phyloP scores from a whole-genome alignment of 352 stramenopile genomes.

The Hyaloperonospora brassicae region DNA sequence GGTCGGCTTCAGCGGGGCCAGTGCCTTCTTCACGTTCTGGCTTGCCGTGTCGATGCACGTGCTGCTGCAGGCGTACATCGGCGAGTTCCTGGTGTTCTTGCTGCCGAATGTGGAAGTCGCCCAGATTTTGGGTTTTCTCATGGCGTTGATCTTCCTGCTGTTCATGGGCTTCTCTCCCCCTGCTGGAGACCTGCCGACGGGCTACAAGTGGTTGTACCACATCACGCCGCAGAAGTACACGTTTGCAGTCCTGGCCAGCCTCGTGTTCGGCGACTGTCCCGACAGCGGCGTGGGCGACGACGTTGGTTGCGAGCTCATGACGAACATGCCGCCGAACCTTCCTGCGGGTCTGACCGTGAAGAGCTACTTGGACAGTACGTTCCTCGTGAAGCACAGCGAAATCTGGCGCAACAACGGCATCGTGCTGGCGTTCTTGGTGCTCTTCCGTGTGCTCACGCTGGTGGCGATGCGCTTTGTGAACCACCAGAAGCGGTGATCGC shows the following conservation, averaged over 20 bases:
- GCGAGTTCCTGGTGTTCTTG: conserved; percentile 36
- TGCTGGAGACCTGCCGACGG: conserved; percentile 34
- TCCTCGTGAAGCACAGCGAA: conserved; percentile 18
- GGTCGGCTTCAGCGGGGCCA: no score
- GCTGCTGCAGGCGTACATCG: conserved; percentile 45
- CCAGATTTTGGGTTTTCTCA: conserved; percentile 29
- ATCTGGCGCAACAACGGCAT: conserved; percentile 11
- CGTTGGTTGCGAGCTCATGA: conserved; percentile 22
- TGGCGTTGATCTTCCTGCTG: conserved; percentile 46
- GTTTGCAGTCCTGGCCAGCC: conserved; percentile 1
- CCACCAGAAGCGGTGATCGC: conserved; percentile 14
- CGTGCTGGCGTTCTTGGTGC: conserved; percentile 19
- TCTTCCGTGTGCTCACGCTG: conserved; percentile 30
- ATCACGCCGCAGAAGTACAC: conserved; percentile 20
- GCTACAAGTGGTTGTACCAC: conserved; percentile 55
- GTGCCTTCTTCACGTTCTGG: no score
- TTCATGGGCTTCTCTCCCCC: conserved; percentile 54
- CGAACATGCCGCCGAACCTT: conserved; percentile 17
- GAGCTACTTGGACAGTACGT: conserved; percentile 18
- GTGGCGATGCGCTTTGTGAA: conserved; percentile 37
- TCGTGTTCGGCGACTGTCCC: conserved; percentile 9
- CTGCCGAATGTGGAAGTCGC: conserved; percentile 36
- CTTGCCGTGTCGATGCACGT: conserved; percentile 38
- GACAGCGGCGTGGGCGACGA: conserved; percentile 4
- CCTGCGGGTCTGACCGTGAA: conserved; percentile 16